These are phyloP conservation scores for Hanseniaspora hatyaiensis DNA, from an alignment of 805 yeast genomes.

Conservation along the genomic window DNA sequence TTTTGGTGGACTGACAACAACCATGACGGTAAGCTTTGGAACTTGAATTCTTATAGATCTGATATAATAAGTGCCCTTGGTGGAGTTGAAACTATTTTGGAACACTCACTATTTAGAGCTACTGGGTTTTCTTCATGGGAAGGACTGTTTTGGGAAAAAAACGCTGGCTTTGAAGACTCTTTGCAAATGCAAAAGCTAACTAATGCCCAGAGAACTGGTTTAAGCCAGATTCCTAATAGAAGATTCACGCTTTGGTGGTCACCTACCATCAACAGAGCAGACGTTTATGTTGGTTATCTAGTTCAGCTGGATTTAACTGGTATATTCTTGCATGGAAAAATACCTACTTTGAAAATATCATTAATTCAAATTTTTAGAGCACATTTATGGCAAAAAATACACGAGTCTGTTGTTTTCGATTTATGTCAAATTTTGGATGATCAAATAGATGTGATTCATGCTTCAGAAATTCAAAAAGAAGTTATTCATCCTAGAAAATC, in stretches of 20 bases:
- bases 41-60: conserved; percentile 77
- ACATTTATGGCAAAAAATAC: conserved; percentile 97
- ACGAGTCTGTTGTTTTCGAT: conserved; percentile 88
- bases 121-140: conserved; percentile 99
- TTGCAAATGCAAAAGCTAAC: conserved; percentile 89
- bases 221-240: conserved; percentile 94
- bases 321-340: conserved; percentile 91
- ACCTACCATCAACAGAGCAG: conserved; percentile 95
- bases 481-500: conserved; percentile 95
- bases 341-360: conserved; percentile 91
- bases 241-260: conserved; percentile 99
- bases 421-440: conserved; percentile 82
- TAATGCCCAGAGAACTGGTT: conserved; percentile 93
- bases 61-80: conserved; percentile 96
- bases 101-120: conserved; percentile 88
- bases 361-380: conserved; percentile 93
- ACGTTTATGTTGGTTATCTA: conserved; percentile 92
- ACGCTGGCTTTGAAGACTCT: conserved; percentile 93
- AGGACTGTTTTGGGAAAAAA: conserved; percentile 96
- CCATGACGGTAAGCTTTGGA: conserved; percentile 96
- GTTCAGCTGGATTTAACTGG: conserved; percentile 96
- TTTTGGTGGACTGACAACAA: conserved; percentile 94
- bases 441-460: conserved; percentile 69
- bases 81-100: conserved; percentile 90
- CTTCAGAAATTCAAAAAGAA: conserved; percentile 78